Evolutionary conservation across 257 asterid genomes (phyloP), one percentile per base, ranked within the genome.

Genomic region (Schizonepeta tenuifolia): DNA sequence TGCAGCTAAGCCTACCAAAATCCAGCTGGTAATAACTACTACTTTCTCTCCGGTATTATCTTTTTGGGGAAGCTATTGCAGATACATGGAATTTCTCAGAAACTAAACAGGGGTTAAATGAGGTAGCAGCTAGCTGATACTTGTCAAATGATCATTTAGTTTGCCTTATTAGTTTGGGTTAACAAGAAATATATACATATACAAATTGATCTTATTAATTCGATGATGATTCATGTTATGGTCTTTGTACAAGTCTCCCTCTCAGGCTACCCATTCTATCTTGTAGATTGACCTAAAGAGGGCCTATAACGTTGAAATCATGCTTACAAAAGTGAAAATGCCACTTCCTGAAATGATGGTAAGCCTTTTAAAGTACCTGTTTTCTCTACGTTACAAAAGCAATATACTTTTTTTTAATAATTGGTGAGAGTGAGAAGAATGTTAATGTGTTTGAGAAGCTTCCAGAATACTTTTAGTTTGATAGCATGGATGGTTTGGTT

Each of bases 271-370:
- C 15, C 67, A 54, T 58, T 79, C 35, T 77, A 12, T 59, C 58
- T 49, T 78, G 82, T 75, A 95, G 99, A 70, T 95, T 86, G 99
- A 95, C 89, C 83, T 92, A 66, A 90, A 89, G 86, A 87, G 98
- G 88, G 99, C 96, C 65, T 83, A 90, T 78, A 95, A 95, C 71
- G 90, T 91, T 36, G 99, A 95, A 84, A 95, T 95, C 80, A 95
- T 95, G 99, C 96, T 95, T 62, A 87, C 99, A 24, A 95, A 95
- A 82, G 99, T 95, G 81, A 95, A 95, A 85, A 95, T 95, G 96
- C 99, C 99, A 70, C 95, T 95, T 78, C 97, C 98, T 63, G 98
- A 95, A 77, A 92, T 95, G 97, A 88, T 92, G 99, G 99, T 94
- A 84, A 84, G 90, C 80, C 33, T 28, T 28, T 28, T 60, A 31